Base-by-base conservation (phyloP, 2,329 filamentous ascomycete species). In the Rhynchosporium secalis region DNA sequence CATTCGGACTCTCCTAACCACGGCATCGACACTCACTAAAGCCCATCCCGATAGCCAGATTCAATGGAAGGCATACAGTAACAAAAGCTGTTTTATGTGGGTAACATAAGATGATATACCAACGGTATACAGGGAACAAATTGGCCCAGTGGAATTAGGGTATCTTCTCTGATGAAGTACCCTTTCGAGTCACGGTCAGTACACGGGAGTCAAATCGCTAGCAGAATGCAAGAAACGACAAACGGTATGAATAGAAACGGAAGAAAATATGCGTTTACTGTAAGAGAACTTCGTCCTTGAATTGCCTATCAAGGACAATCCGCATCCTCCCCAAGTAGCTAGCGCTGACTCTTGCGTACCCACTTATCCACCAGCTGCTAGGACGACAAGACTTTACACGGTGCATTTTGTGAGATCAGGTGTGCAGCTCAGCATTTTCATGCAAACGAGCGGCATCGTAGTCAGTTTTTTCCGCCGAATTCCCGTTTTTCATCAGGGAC, bases 401-500 rank as follows among this genome's bases (percentile, higher is more conserved):
- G 20, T 48, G 9, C 28, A 10, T 26, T 48, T 48, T 46, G 7
- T 46, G 28, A 46, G 45, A 20, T 9, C 46, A 48, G 28, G 46
- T 29, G 26, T 48, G 12, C 46, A 48, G 46, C 26, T 29, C 26
- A 9, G 28, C 28, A 4, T 10, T 48, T 26, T 28, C 47, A 52
- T 43, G 28, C 51, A 12, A 26, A 28, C 20, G n/a, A n/a, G 43
- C n/a, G 43, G 20, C n/a, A 8, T 8, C 43, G 43, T 3, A n/a
- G 8, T 46, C 43, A 8, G 43, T 20, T 9, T n/a, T 8, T 8
- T n/a, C 20, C 43, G 43, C 13, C 3, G 5, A 7, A 13, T 7
- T n/a, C n/a, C 43, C n/a, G 43, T 45, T 20, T 54, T 10, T 58
- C 29, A 62, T 62, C 56, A 62, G 55, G 60, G 55, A 58, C 60